Evolutionary conservation across 345 rosid genomes (phyloP).

Genomic region (Eucalyptus rudis): DNA sequence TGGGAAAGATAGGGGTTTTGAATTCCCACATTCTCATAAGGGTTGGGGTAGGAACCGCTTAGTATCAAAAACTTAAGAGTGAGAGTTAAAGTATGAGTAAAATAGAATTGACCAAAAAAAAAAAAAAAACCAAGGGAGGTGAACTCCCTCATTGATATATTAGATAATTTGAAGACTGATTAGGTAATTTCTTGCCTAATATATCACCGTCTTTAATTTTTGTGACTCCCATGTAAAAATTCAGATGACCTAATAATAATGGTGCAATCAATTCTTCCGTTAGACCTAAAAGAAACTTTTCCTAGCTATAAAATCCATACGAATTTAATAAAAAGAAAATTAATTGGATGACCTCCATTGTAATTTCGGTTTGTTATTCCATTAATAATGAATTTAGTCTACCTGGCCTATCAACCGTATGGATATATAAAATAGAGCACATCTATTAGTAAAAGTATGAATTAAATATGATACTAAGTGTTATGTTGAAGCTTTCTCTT

Average conservation of each 20-base stretch:
- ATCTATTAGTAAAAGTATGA: background rate
- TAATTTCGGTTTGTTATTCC: background rate
- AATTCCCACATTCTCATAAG: accelerated
- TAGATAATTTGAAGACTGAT: too few relatives aligned
- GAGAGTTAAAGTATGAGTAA: too few relatives aligned
- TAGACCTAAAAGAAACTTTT: background rate
- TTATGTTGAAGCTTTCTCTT: background rate
- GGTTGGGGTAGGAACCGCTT: accelerated
- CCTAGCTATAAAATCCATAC: background rate
- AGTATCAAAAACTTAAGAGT: accelerated
- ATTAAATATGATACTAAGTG: background rate
- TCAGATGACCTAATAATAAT: background rate
- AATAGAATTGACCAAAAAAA: too few relatives aligned
- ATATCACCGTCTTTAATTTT: background rate
- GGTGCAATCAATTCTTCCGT: background rate
- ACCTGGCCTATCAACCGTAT: background rate
- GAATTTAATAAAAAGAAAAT: background rate
- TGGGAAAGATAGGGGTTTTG: too few relatives aligned
- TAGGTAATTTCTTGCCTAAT: background rate
- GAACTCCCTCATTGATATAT: too few relatives aligned
- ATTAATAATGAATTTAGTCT: background rate
- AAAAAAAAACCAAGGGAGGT: too few relatives aligned
- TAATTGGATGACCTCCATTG: background rate
- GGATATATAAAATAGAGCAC: background rate
- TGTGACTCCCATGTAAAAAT: background rate